These are phyloP conservation scores for Caloboletus firmus DNA, from an alignment of 1,284 basidiomycete species.

Conservation along the genomic window DNA sequence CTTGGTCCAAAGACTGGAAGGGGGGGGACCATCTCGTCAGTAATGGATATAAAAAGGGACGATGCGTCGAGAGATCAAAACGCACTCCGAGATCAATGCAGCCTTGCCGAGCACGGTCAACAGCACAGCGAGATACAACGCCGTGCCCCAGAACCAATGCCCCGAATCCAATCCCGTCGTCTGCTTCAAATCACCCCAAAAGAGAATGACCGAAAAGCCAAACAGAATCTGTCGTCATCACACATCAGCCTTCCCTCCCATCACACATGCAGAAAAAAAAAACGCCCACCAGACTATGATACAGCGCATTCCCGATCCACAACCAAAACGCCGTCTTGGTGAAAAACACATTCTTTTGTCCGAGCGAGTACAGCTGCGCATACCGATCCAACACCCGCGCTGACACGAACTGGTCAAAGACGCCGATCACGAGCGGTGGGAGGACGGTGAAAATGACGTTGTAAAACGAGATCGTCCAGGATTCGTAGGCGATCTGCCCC, in stretches of 20 bases:
- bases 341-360: constrained; percentile 92
- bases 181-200: constrained; percentile 89
- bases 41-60: neutral
- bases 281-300: constrained; percentile 80
- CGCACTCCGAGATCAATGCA: constrained; percentile 94
- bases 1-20: constrained; percentile 92
- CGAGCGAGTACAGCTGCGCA: constrained; percentile 93
- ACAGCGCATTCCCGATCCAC: constrained; percentile 93
- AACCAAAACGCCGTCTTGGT: constrained; percentile 91
- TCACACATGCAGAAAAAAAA: neutral
- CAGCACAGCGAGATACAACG: constrained; percentile 88
- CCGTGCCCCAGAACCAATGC: constrained; percentile 99
- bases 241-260: neutral
- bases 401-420: constrained; percentile 97
- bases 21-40: neutral
- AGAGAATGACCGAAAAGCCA: constrained; percentile 85
- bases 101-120: constrained; percentile 97
- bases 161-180: constrained; percentile 81
- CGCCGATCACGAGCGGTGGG: constrained; percentile 95
- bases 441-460: constrained; percentile 94
- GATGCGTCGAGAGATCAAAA: neutral
- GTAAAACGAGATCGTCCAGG: constrained; percentile 95
- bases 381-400: constrained; percentile 96
- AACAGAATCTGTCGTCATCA: constrained; percentile 68
- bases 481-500: constrained; percentile 97